phyloP scores from a whole-genome alignment of 2,329 filamentous ascomycete species.

The Periconia macrospinosa region DNA sequence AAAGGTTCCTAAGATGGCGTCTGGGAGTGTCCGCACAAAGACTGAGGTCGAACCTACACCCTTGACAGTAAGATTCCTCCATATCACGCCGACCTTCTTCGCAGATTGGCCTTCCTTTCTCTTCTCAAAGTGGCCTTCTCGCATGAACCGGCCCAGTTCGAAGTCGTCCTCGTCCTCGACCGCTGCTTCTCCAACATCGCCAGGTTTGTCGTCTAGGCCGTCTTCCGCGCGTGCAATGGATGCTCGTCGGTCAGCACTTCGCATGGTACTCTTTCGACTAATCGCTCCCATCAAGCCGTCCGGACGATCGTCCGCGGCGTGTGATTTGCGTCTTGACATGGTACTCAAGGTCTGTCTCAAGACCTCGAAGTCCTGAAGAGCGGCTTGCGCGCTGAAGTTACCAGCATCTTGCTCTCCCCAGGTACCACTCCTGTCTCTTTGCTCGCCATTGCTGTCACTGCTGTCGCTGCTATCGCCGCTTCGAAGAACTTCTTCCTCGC shows the following conservation, averaged over 20 bases:
- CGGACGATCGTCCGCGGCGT: constrained; percentile 23
- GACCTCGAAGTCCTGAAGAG: constrained; percentile 63
- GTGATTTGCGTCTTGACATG: constrained; percentile 50
- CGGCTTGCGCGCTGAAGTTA: constrained; percentile 54
- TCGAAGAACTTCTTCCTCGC: constrained; percentile 13
- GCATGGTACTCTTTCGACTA: constrained; percentile 31
- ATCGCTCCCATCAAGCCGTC: constrained; percentile 26
- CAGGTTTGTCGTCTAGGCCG: too few relatives aligned
- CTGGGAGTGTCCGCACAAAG: constrained; percentile 72
- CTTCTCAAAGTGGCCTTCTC: constrained; percentile 75
- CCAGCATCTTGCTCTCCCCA: constrained; percentile 67
- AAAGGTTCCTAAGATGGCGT: constrained; percentile 76
- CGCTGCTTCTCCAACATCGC: constrained; percentile 27
- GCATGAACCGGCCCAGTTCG: constrained; percentile 69
- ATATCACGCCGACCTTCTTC: constrained; percentile 78
- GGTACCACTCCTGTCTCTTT: constrained; percentile 51
- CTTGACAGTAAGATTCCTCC: constrained; percentile 74
- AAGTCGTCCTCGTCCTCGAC: constrained; percentile 63
- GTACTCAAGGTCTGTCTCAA: constrained; percentile 59
- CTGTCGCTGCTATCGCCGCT: constrained; percentile 20
- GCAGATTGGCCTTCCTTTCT: constrained; percentile 66
- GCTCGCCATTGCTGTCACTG: constrained; percentile 24
- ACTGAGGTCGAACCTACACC: constrained; percentile 67
- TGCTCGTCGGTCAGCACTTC: constrained; percentile 13
- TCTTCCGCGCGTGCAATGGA: constrained; percentile 19